phyloP scores from a whole-genome alignment of 2,329 filamentous ascomycete species.

The Beauveria sp. region DNA sequence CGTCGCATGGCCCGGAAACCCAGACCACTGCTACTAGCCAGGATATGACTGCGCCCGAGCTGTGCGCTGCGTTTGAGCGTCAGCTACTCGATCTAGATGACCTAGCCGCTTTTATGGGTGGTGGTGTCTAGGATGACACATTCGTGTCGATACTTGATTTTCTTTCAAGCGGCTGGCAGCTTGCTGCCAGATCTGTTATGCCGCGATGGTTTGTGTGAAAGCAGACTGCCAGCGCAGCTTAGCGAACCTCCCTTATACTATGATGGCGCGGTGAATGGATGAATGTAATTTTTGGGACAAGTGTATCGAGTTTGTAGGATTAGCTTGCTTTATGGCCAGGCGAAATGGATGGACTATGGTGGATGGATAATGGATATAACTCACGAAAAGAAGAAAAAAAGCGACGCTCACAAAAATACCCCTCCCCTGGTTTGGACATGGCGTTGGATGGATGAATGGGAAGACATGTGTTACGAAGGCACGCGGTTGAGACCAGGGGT shows the following conservation, averaged over 20 bases:
- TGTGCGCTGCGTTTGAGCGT: constrained; percentile 52
- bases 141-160: neutral
- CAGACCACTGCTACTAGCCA: constrained; percentile 29
- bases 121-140: constrained; percentile 38
- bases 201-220: neutral
- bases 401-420: neutral
- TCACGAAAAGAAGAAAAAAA: neutral
- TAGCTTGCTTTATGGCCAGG: neutral
- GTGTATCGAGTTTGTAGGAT: neutral
- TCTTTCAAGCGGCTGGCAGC: neutral
- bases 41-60: constrained; percentile 52
- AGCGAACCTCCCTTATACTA: neutral
- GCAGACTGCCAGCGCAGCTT: neutral
- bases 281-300: neutral
- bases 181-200: constrained; percentile 3
- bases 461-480: neutral
- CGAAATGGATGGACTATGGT: neutral
- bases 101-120: constrained; percentile 55
- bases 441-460: neutral
- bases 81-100: constrained; percentile 54
- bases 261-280: neutral
- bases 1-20: constrained; percentile 22
- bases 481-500: neutral
- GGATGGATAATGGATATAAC: neutral
- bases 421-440: neutral